Percentiles rank a stretch among this genome's conserved stretches.
Evolutionary conservation across 1,284 basidiomycete species (phyloP).

Genomic region (Ustilago hordei): DNA sequence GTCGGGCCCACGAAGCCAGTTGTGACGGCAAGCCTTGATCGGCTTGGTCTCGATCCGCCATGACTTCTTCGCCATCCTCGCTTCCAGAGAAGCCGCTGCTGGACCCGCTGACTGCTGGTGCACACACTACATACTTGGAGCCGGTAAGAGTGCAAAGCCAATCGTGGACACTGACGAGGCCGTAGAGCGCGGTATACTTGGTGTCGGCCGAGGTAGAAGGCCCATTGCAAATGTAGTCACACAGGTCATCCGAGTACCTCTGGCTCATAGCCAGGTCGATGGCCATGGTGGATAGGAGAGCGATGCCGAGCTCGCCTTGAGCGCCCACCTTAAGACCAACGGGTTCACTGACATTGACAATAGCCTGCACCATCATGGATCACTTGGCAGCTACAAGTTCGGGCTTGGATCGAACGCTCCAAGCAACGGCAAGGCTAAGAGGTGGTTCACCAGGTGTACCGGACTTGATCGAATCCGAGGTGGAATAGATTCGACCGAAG

Average conservation of each 20-base stretch:
- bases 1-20: neutral
- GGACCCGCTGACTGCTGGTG: neutral
- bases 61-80: neutral
- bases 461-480: too few relatives aligned
- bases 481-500: too few relatives aligned
- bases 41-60: neutral
- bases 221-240: neutral
- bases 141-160: neutral
- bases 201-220: neutral
- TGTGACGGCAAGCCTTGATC: neutral
- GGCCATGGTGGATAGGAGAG: slow-evolving; percentile 8
- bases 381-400: neutral
- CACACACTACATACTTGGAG: neutral
- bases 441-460: too few relatives aligned
- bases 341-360: neutral
- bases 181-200: neutral
- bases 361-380: neutral
- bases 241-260: neutral
- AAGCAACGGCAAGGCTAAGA: neutral
- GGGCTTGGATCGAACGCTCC: neutral
- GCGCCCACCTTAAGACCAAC: slow-evolving; percentile 7
- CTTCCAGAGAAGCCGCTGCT: neutral
- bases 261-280: neutral
- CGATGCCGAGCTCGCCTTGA: slow-evolving; percentile 6
- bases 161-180: slow-evolving; percentile 5